Evolutionary conservation across 768 basidiomycete species (phyloP).

Genomic region (Trametopsis cervina): DNA sequence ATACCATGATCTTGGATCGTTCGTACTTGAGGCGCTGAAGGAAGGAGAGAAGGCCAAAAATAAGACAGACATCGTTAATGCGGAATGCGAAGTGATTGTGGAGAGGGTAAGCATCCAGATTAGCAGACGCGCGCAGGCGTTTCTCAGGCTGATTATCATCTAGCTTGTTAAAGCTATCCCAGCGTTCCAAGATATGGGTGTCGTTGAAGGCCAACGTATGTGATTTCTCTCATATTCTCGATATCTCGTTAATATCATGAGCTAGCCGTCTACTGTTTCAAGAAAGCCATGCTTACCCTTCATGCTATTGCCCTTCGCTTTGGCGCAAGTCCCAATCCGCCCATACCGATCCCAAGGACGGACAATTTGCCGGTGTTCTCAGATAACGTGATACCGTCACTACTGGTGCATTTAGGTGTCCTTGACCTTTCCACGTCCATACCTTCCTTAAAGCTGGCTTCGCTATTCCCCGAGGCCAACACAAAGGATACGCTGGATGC

Average conservation of each 20-base stretch:
- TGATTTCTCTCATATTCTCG: conserved; percentile 11
- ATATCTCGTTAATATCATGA: neutral
- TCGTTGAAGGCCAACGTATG: conserved; percentile 59
- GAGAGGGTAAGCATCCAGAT: conserved; percentile 19
- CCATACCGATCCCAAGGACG: conserved; percentile 60
- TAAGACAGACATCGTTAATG: conserved; percentile 1
- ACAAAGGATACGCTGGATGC: conserved; percentile 30
- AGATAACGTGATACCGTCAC: conserved; percentile 81
- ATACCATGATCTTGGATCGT: conserved; percentile 64
- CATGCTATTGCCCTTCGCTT: conserved; percentile 66
- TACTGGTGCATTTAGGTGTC: conserved; percentile 70
- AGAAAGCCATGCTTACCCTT: conserved; percentile 81
- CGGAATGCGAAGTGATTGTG: conserved; percentile 19
- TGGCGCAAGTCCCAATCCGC: conserved; percentile 40
- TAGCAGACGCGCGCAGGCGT: neutral
- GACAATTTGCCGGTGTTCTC: conserved; percentile 58
- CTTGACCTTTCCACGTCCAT: conserved; percentile 50
- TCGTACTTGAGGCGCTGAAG: conserved; percentile 64
- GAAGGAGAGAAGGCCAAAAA: conserved; percentile 29
- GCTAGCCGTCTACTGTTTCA: conserved; percentile 84
- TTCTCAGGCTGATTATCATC: too few species aligned
- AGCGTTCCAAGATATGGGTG: conserved; percentile 72
- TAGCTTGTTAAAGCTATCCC: conserved; percentile 76
- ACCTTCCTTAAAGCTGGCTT: conserved; percentile 33
- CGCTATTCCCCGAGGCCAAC: conserved; percentile 43